Evolutionary conservation across 352 stramenopile species (phyloP).

Genomic region (Phytophthora ohioensis): DNA sequence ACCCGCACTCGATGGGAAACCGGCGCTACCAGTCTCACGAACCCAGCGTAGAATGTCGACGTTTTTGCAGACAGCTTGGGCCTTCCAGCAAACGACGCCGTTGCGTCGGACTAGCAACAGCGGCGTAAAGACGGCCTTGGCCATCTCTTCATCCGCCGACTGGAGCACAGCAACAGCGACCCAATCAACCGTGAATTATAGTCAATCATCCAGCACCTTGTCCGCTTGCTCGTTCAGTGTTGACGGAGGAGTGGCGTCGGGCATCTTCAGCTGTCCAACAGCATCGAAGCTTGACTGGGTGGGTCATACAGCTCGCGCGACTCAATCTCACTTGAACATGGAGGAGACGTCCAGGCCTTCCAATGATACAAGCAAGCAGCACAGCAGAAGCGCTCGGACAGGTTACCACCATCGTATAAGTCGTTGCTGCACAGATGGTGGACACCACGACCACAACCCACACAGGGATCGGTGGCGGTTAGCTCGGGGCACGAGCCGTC

Average conservation of each 20-base stretch:
- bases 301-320: neutral
- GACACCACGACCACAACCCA: no score
- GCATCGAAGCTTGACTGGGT: neutral
- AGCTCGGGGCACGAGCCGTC: no score
- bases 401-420: neutral
- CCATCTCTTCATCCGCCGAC: neutral
- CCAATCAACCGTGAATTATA: neutral
- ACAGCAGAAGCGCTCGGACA: neutral
- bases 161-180: neutral
- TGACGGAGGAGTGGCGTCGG: neutral
- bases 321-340: neutral
- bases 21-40: neutral
- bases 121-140: neutral
- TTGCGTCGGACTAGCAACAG: neutral
- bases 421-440: neutral
- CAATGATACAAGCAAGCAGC: neutral
- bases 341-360: neutral
- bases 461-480: no score
- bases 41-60: conserved; percentile 10
- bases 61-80: neutral
- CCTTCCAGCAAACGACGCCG: neutral
- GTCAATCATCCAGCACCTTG: neutral
- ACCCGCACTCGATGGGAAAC: conserved; percentile 3
- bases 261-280: neutral
- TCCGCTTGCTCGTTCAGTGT: neutral